These are phyloP conservation scores for Chlamydomonas sp. DNA, from an alignment of 139 green algal species.

Conservation along the genomic window DNA sequence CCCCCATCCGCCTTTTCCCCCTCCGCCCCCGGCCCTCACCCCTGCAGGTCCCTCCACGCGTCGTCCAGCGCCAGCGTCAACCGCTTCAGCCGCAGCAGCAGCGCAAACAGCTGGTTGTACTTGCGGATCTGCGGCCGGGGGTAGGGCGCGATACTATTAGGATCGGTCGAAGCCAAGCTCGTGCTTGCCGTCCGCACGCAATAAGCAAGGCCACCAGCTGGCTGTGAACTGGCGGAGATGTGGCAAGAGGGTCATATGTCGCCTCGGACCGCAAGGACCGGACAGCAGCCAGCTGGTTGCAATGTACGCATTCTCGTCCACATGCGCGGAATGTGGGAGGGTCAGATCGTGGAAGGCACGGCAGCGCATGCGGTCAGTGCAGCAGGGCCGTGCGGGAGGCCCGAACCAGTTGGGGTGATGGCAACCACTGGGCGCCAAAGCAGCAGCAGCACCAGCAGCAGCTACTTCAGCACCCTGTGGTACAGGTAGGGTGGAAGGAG, in stretches of 20 bases:
- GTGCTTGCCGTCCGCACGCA: no score
- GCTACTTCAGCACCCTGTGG: no score
- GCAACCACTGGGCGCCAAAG: neutral
- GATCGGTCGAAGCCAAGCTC: no score
- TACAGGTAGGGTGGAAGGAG: no score
- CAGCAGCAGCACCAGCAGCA: neutral
- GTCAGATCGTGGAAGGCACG: no score
- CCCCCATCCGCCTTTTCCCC: neutral
- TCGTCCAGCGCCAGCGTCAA: conserved; percentile 78
- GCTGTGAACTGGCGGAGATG: no score
- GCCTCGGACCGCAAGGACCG: neutral
- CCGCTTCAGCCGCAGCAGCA: conserved; percentile 84
- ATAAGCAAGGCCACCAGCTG: no score
- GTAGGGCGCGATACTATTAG: neutral
- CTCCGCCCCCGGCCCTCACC: neutral
- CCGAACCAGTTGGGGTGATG: neutral
- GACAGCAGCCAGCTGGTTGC: neutral
- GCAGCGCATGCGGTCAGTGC: no score
- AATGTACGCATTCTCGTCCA: neutral
- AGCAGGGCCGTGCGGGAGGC: no score
- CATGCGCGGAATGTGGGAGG: neutral
- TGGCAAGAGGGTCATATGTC: no score
- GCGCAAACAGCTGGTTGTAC: conserved; percentile 87
- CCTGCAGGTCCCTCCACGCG: conserved; percentile 63
- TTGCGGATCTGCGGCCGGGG: conserved; percentile 51